phyloP scores from a whole-genome alignment of 371 early-diverging fungal genomes.

The Mucor saturninus region DNA sequence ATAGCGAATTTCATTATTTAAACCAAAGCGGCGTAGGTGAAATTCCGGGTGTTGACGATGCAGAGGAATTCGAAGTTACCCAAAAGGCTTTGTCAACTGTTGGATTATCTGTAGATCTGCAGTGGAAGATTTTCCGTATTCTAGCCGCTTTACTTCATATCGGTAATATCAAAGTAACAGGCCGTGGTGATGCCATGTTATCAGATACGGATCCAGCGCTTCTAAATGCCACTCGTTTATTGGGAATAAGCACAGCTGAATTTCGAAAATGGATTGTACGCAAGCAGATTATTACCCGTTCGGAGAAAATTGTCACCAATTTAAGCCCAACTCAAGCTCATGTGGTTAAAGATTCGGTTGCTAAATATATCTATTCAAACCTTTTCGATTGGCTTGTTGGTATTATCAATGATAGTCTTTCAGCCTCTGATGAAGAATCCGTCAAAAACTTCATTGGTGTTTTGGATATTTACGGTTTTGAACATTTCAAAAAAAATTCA shows the following conservation, averaged over 20 bases:
- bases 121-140: slow-evolving; percentile 89
- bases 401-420: slow-evolving; percentile 79
- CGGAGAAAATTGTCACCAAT: slow-evolving; percentile 86
- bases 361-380: slow-evolving; percentile 91
- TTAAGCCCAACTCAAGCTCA: slow-evolving; percentile 78
- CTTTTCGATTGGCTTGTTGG: slow-evolving; percentile 95
- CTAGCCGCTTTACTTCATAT: slow-evolving; percentile 91
- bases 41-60: slow-evolving; percentile 90
- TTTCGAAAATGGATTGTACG: slow-evolving; percentile 92
- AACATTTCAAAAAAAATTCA: slow-evolving; percentile 96
- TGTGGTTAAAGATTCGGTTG: slow-evolving; percentile 88
- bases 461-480: slow-evolving; percentile 96
- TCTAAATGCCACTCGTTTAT: slow-evolving; percentile 64
- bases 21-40: slow-evolving; percentile 83
- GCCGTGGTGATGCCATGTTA: slow-evolving; percentile 66
- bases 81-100: slow-evolving; percentile 84
- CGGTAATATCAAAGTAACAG: slow-evolving; percentile 87
- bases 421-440: slow-evolving; percentile 48
- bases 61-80: slow-evolving; percentile 87
- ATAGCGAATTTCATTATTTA: slow-evolving; percentile 81
- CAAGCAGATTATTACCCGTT: slow-evolving; percentile 86
- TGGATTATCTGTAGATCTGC: slow-evolving; percentile 81
- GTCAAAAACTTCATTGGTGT: slow-evolving; percentile 88
- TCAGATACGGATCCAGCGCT: slow-evolving; percentile 75
- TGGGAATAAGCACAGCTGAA: slow-evolving; percentile 75